Base-by-base conservation (phyloP, 2,329 filamentous ascomycete species). In the Aspergillus tanneri region DNA sequence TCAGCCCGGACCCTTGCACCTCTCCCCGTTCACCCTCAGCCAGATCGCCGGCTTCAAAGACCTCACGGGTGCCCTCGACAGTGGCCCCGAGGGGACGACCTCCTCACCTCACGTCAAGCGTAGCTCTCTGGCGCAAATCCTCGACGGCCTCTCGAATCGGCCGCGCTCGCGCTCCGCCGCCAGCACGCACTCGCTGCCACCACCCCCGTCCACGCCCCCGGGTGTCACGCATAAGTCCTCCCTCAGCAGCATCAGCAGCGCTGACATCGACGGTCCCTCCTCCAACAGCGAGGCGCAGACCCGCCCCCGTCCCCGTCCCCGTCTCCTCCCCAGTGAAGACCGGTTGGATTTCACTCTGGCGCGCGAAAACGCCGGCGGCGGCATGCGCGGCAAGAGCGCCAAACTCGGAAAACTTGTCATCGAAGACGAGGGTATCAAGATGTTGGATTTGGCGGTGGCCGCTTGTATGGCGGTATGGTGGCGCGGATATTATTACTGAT, bases 381-480 rank as follows among this genome's bases (percentile, higher is more conserved):
- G 92, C 0, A 86, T 88, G 63, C 80, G 86, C 36, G 92, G 92
- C 0, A 90, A 88, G 67, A 83, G 88, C 61, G 91, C 90, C 3
- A 99, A 99, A 73, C 74, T 99, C 59, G 93, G 92, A 0, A 99
- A 97, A 71, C 74, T 99, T 43, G 90, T 97, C 43, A 80, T 99
- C 28, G 83, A 90, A 59, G 84, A 92, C 47, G 91, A 95, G 61
- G 93, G 93, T 0, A 72, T 95, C 56, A 95, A 95, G 75, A 97
- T 99, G 92, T 71, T 97, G 61, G 93, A 99, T 75, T 69, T 99
- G 49, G 77, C 95, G 0, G 89, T 99, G 16, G 89, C 92, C 3
- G 87, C 90, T 9, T 96, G 96, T 64, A 82, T 99, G 72, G 90
- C 88, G 1, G 75, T 97, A 12, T 99, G 91, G 89, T 97, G 92